Base-by-base conservation (phyloP, 768 basidiomycete species). In the Tephrocybe sp. region DNA sequence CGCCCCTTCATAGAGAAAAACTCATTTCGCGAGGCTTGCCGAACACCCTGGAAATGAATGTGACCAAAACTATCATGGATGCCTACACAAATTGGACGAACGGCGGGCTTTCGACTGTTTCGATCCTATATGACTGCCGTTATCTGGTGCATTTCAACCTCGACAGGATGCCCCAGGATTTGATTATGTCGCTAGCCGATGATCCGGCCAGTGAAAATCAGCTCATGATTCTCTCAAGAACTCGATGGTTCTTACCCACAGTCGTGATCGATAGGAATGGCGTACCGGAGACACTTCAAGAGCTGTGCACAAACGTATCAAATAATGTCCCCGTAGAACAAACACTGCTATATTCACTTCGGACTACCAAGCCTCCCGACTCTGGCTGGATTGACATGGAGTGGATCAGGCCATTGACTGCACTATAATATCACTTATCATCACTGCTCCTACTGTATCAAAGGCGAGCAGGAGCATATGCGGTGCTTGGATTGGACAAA, bases 101-200 rank as follows among this genome's bases (percentile, higher is more conserved):
- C 42, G 61, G 36, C 19, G 63, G 41, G 9, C 49, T 57, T 30
- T 47, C 58, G 2, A 49, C 47, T 9, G 38, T 74, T 12, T 67
- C 76, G 19, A 41, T 83, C 11, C 66, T 89, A 24, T 89, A 79
- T 60, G 88, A 91, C 62, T 72, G 73, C 55, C 82, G 89, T 5
- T 91, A 87, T 63, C 57, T 80, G 3, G 42, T 90, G 35, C 60
- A 57, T 16, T 71, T 88, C 55, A 52, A 77, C 49, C 57, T 79
- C 12, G 55, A 57, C 27, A 67, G 57, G 34, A 71, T 83, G 18
- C 82, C 84, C 1, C 18, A 47, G 1, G 38, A 62, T 7, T 28
- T 86, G 3, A 49, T 57, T n/a, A 45, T 52, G 16, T 57, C 57
- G 27, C 45, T 80, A 31, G 18, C 54, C 5, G 41, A 45, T n/a